Conservation (phyloP, 139 green algal species). For the Tetraselmis striata region DNA sequence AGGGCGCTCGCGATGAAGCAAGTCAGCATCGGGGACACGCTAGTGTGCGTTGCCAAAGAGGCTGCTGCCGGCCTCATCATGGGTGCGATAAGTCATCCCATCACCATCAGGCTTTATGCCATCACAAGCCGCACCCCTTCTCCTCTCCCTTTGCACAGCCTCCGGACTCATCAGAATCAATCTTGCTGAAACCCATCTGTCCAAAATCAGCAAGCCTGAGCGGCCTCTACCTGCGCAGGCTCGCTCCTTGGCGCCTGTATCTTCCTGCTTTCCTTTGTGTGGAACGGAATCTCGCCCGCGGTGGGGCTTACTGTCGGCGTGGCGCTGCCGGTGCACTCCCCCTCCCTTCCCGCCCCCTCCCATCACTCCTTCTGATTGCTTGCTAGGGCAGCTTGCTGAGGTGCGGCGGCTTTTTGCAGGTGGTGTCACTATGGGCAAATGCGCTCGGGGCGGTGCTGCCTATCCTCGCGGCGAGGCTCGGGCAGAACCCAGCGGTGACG, state of each 20-base stretch:
- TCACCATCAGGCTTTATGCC: no score
- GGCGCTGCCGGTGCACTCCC: conserved; percentile 39
- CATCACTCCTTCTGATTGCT: not conserved
- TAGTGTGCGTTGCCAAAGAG: conserved; percentile 47
- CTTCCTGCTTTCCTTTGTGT: conserved; percentile 38
- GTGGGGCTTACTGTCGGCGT: conserved; percentile 47
- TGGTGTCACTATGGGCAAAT: conserved; percentile 67
- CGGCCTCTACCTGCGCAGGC: conserved; percentile 19
- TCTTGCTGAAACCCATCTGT: no score
- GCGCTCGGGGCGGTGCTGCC: conserved; percentile 50
- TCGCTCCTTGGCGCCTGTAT: conserved; percentile 40
- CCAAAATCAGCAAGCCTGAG: not conserved
- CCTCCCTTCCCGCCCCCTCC: not conserved
- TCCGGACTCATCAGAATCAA: no score
- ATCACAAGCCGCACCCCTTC: no score
- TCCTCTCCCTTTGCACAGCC: no score
- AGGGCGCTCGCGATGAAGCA: conserved; percentile 46
- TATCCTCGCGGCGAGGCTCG: conserved; percentile 37
- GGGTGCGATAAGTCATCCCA: no score
- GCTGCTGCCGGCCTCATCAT: conserved; percentile 41
- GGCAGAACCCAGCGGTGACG: conserved; percentile 59
- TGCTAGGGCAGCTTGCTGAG: no score
- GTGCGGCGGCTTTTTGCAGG: no score
- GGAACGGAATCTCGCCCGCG: conserved; percentile 31
- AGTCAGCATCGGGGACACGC: conserved; percentile 32